Evolutionary conservation across 495 filamentous ascomycete species (phyloP).

Genomic region (Delitschia confertaspora): DNA sequence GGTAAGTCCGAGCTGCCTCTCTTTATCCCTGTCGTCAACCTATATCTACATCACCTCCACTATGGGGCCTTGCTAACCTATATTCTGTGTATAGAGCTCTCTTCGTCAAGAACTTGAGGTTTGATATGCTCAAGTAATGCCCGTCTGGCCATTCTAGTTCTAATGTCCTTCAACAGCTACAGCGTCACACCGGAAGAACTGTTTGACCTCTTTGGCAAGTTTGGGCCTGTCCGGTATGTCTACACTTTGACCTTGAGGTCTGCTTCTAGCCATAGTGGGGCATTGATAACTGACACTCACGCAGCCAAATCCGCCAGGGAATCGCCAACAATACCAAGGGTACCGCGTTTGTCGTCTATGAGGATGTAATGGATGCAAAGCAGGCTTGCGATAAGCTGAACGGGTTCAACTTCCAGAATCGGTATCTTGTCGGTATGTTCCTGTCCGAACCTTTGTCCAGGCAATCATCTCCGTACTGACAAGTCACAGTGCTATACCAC

Average conservation of each 20-base stretch:
- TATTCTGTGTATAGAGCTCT: slow-evolving; percentile 62
- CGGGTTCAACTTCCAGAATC: slow-evolving; percentile 99
- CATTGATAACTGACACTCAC: slow-evolving; percentile 6
- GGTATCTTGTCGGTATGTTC: slow-evolving; percentile 91
- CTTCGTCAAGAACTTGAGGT: slow-evolving; percentile 97
- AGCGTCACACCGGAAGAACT: slow-evolving; percentile 91
- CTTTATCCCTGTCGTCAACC: slow-evolving; percentile 21
- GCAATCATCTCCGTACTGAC: neutral
- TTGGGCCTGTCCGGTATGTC: slow-evolving; percentile 81
- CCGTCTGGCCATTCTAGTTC: slow-evolving; percentile 15
- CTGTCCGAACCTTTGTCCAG: neutral
- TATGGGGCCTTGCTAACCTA: too few relatives aligned
- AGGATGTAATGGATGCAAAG: slow-evolving; percentile 98
- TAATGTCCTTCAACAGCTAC: slow-evolving; percentile 51
- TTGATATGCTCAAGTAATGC: slow-evolving; percentile 29
- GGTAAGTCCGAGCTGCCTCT: slow-evolving; percentile 47
- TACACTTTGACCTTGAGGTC: neutral
- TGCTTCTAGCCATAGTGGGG: neutral
- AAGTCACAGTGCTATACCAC: slow-evolving; percentile 75
- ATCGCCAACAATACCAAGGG: slow-evolving; percentile 96
- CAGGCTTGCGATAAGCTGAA: slow-evolving; percentile 98
- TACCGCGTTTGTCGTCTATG: slow-evolving; percentile 97
- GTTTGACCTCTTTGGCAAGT: slow-evolving; percentile 91
- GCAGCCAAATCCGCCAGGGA: slow-evolving; percentile 94
- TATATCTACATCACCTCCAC: slow-evolving; percentile 16